phyloP scores from a whole-genome alignment of 176 grass and related monocot genomes.

The Aegilops longissima region DNA sequence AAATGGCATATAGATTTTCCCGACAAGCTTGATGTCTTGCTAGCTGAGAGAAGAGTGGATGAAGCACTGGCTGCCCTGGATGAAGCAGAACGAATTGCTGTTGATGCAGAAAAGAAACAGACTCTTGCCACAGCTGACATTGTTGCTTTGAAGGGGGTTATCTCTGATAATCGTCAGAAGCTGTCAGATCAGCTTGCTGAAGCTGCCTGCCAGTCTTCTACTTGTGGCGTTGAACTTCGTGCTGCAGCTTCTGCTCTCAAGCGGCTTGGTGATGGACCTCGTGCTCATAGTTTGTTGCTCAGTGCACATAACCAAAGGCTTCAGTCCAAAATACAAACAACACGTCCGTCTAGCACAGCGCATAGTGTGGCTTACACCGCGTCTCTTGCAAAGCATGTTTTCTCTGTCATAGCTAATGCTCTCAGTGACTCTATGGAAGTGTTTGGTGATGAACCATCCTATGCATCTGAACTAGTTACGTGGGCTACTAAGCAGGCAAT shows the following conservation, averaged over 20 bases:
- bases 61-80: constrained; percentile 90
- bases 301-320: constrained; percentile 90
- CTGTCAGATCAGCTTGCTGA: constrained; percentile 85
- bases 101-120: constrained; percentile 53
- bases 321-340: constrained; percentile 80
- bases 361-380: constrained; percentile 78
- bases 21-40: constrained; percentile 71
- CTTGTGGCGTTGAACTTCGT: constrained; percentile 71
- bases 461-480: constrained; percentile 79
- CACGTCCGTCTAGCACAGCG: constrained; percentile 66
- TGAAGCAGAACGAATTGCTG: constrained; percentile 62
- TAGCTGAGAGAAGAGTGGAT: constrained; percentile 83
- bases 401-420: constrained; percentile 79
- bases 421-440: constrained; percentile 77
- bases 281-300: constrained; percentile 80
- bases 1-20: constrained; percentile 80
- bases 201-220: constrained; percentile 88
- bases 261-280: constrained; percentile 82
- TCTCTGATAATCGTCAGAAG: constrained; percentile 69
- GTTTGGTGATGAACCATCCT: constrained; percentile 77
- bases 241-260: constrained; percentile 86
- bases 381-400: constrained; percentile 84
- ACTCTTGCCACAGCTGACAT: constrained; percentile 53
- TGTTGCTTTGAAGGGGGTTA: constrained; percentile 46
- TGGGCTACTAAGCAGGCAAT: constrained; percentile 75